Evolutionary conservation across 305 asterid genomes (phyloP).

Genomic region (Fraxinus angustifolia): DNA sequence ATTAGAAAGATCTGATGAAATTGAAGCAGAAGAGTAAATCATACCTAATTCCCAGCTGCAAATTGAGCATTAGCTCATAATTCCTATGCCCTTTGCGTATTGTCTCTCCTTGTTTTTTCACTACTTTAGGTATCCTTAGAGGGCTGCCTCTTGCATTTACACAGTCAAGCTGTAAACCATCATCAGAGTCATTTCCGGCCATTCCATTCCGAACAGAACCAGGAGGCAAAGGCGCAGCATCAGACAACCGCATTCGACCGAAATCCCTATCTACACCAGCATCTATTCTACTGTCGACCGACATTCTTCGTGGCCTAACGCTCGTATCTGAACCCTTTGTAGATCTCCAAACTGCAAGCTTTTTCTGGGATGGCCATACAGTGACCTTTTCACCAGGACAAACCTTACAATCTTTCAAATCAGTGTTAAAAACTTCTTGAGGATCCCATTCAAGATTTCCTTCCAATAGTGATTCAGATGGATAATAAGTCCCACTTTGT

Average conservation of each 20-base stretch:
- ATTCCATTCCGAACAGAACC: conserved; percentile 22
- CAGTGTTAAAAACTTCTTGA: conserved; percentile 40
- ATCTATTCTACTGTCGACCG: conserved; percentile 78
- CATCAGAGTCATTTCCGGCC: conserved; percentile 8
- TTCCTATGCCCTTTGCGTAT: conserved; percentile 81
- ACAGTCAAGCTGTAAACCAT: conserved; percentile 19
- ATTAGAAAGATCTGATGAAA: neutral
- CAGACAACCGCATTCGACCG: conserved; percentile 50
- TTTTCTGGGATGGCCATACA: conserved; percentile 83
- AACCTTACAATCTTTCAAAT: conserved; percentile 50
- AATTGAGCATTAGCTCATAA: conserved; percentile 78
- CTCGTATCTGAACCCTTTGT: conserved; percentile 40
- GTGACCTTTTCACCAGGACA: conserved; percentile 58
- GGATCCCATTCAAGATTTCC: conserved; percentile 62
- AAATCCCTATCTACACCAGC: conserved; percentile 50
- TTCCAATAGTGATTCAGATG: conserved; percentile 41
- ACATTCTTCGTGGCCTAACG: conserved; percentile 55
- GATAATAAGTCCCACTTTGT: conserved; percentile 52
- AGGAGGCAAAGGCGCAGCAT: conserved; percentile 45
- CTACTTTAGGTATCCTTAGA: conserved; percentile 58
- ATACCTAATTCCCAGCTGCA: conserved; percentile 87
- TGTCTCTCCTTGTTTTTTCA: conserved; percentile 77
- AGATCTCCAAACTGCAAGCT: conserved; percentile 65
- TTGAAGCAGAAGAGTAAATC: neutral
- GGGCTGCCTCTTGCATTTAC: conserved; percentile 39